Conservation (phyloP, 805 yeast species). For the Candida jianshihensis region DNA sequence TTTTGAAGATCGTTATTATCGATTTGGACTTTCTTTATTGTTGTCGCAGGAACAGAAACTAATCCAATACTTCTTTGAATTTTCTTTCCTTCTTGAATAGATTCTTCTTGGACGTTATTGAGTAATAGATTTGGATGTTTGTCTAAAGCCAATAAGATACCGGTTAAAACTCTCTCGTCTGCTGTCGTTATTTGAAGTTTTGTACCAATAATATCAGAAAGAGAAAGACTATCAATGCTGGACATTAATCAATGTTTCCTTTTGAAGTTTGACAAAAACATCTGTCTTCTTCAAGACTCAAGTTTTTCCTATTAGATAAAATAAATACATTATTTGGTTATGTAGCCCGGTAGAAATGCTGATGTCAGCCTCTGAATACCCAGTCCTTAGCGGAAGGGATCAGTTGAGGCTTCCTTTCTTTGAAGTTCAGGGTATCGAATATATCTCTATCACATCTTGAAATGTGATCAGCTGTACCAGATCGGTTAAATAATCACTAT, state of each 20-base stretch:
- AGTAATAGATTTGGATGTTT: slow-evolving; percentile 21
- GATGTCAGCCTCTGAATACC: too few relatives aligned
- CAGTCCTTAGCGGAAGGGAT: too few relatives aligned
- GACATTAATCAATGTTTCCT: neutral
- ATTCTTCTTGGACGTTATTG: slow-evolving; percentile 14
- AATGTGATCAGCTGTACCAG: too few relatives aligned
- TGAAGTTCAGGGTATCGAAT: too few relatives aligned
- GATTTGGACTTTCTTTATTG: slow-evolving; percentile 12
- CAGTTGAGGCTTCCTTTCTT: too few relatives aligned
- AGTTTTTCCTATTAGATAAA: too few relatives aligned
- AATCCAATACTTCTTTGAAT: slow-evolving; percentile 15
- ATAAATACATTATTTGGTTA: too few relatives aligned
- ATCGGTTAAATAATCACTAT: too few relatives aligned
- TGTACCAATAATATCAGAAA: slow-evolving; percentile 17
- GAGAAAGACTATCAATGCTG: slow-evolving; percentile 4
- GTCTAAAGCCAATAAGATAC: slow-evolving; percentile 20
- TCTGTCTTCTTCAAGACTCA: too few relatives aligned
- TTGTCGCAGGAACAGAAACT: slow-evolving; percentile 17
- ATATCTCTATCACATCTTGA: too few relatives aligned
- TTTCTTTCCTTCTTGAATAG: neutral
- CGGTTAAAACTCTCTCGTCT: slow-evolving; percentile 15
- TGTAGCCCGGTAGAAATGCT: too few relatives aligned
- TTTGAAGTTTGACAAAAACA: too few relatives aligned
- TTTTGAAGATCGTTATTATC: slow-evolving; percentile 12
- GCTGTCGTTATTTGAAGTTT: slow-evolving; percentile 8